Base-by-base conservation (phyloP, 139 green algal genomes). In the Zygnema cylindricum region DNA sequence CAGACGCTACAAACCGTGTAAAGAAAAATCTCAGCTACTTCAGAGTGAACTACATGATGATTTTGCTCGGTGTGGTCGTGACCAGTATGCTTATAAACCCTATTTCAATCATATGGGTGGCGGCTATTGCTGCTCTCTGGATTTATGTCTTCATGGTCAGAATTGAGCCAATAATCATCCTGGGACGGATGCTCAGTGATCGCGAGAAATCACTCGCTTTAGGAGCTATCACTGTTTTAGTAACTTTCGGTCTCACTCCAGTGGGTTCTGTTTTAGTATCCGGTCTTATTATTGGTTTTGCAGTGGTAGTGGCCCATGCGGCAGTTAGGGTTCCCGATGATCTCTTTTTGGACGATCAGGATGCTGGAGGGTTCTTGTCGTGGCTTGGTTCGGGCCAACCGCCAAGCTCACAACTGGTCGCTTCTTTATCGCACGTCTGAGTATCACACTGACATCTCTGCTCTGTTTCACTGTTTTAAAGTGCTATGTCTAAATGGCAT, bases 21-120 rank as follows among this genome's bases (percentile, higher is more conserved):
- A 86, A 93, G 22, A 98, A 97, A 85, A 99, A 99, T 90, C 81
- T 94, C 1, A 84, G 84, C 2, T 99, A 99, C 93, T 99, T 99
- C 91, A 87, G 91, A n/a, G 92, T 97, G 77, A 98, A 99, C 93
- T 99, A 99, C 90, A 75, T 95, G 22, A 92, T 98, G 22, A 87
- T 96, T 2, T 91, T 95, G 16, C 25, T 97, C 33, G 73, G 91
- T 11, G 95, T 95, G 1, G 92, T 95, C 1, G 86, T 89, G 0
- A 81, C 94, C 1, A 93, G 92, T 33, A 95, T 98, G 84, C 38
- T 96, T 25, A 92, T 95, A 77, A 93, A 98, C 84, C 95, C 95
- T 1, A 94, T 91, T 30, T 94, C 94, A 1, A 78, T 99, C 69
- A 96, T 95, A 1, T 95, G 98, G 69, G 86, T 98, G n/a, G 94